phyloP scores from a whole-genome alignment of 78 protist genomes.

The Chrysochromulina parva region DNA sequence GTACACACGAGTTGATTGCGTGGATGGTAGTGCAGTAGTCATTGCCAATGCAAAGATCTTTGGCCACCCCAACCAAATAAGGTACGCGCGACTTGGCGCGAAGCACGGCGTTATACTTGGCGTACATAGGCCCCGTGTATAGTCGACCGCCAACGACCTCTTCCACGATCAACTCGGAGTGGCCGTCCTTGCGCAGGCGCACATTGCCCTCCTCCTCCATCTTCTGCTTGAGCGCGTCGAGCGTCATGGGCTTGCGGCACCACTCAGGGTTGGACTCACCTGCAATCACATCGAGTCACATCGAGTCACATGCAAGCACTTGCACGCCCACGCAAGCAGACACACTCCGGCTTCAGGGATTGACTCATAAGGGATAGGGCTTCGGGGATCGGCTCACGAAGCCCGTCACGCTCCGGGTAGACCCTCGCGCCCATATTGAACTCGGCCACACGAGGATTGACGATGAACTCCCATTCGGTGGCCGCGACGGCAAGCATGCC shows the following conservation, averaged over 20 bases:
- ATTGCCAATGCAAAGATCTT: neutral
- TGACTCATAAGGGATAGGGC: too few species aligned
- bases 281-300: too few species aligned
- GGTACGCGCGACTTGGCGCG: neutral
- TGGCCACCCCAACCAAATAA: neutral
- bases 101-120: neutral
- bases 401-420: neutral
- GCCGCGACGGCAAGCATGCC: too few species aligned
- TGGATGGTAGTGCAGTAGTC: neutral
- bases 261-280: too few species aligned
- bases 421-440: too few species aligned
- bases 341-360: too few species aligned
- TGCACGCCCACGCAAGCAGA: too few species aligned
- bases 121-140: neutral
- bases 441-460: neutral
- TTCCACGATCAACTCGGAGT: neutral
- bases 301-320: too few species aligned
- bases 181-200: neutral
- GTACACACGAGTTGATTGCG: neutral
- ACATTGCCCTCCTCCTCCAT: neutral
- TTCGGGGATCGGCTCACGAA: neutral
- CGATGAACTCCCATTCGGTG: too few species aligned
- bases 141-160: neutral
- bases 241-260: too few species aligned
- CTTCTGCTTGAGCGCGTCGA: too few species aligned